Base-by-base conservation (phyloP, 768 basidiomycete genomes). In the Tylopilus subfusipes region DNA sequence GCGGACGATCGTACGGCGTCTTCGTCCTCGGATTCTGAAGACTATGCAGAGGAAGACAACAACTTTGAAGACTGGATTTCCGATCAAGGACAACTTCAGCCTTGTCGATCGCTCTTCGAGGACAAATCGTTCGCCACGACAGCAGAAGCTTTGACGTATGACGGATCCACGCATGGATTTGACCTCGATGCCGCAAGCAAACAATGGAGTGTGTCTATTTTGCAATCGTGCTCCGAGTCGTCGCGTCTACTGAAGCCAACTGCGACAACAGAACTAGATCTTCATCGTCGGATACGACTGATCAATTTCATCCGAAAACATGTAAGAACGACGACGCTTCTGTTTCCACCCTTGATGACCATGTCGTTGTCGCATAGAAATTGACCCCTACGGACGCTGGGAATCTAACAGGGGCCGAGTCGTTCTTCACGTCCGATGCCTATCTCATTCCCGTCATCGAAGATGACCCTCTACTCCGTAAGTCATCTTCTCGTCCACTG, bases 391-490 rank as follows among this genome's bases (percentile, higher is more conserved):
- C 67, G 9, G 74, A 78, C 39, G 73, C 83, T 14, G 59, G 65
- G n/a, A 63, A 63, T 40, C 62, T 91, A 52, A 78, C 77, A 29
- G 83, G 84, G 21, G 66, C 71, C 0, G 88, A 91, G 66, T 49
- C 76, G 0, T 79, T 92, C 61, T 82, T 95, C 56, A 67, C 74
- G 13, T 82, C 84, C 9, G 95, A 98, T 64, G 82, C 82, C 52
- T 91, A 91, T 64, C 82, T 98, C 21, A 79, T 82, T 38, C 96
- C 96, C 2, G 83, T 81, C 27, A 60, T 97, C 40, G 85, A 90
- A 63, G 88, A 94, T 62, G 96, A 98, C 66, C 88, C 93, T 2
- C 72, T 97, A 13, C 84, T 98, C 22, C 90, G 96, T 97, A 63
- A 65, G 88, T 76, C 12, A 3, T 43, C 27, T 25, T 25, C 5